phyloP scores from a whole-genome alignment of 768 basidiomycete genomes.

The Royoungia palumana region DNA sequence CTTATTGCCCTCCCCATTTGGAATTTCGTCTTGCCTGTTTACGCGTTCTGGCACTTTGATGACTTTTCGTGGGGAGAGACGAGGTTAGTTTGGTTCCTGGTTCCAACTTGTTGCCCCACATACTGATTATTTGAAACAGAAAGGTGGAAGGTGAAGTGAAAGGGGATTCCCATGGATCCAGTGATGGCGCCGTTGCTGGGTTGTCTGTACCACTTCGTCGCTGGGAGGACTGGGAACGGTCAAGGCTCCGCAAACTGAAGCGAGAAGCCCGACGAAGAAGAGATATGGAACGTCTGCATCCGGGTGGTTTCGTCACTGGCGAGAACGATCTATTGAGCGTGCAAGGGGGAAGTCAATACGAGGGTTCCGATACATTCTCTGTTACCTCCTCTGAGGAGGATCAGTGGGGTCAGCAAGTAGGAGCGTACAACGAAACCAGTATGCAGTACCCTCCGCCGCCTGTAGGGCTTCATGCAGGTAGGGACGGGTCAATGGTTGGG shows the following conservation, averaged over 20 bases:
- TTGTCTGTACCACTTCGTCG: slow-evolving; percentile 84
- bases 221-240: slow-evolving; percentile 99
- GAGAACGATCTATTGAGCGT: slow-evolving; percentile 64
- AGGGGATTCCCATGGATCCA: slow-evolving; percentile 72
- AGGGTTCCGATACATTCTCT: slow-evolving; percentile 78
- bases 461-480: slow-evolving; percentile 47
- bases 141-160: slow-evolving; percentile 93
- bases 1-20: slow-evolving; percentile 89
- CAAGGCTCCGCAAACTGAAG: slow-evolving; percentile 83
- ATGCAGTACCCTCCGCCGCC: slow-evolving; percentile 81
- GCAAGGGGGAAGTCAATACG: slow-evolving; percentile 61
- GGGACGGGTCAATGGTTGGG: slow-evolving; percentile 46
- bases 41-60: slow-evolving; percentile 99
- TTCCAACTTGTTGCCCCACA: neutral
- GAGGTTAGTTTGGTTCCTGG: slow-evolving; percentile 49
- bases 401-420: slow-evolving; percentile 93
- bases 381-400: slow-evolving; percentile 89
- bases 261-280: slow-evolving; percentile 79
- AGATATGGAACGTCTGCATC: slow-evolving; percentile 79
- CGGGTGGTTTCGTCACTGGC: slow-evolving; percentile 58
- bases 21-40: slow-evolving; percentile 92
- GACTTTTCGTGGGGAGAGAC: slow-evolving; percentile 99
- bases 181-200: slow-evolving; percentile 48
- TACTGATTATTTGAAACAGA: slow-evolving; percentile 41
- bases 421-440: slow-evolving; percentile 89